phyloP scores from a whole-genome alignment of 1,139 yeast genomes.

The Hyphopichia buzzinii region DNA sequence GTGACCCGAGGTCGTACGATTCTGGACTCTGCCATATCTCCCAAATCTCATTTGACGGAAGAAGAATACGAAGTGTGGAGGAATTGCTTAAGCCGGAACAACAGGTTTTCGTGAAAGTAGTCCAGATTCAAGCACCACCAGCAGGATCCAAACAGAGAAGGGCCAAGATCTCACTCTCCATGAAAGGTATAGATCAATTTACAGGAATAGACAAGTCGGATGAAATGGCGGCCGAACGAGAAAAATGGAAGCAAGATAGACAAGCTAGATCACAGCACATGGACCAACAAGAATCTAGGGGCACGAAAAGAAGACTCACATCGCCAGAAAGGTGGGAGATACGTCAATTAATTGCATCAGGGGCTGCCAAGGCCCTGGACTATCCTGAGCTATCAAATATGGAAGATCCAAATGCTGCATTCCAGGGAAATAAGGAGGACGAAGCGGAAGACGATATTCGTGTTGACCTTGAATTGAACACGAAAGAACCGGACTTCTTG shows the following conservation, averaged over 20 bases:
- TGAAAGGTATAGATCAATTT: conserved; percentile 73
- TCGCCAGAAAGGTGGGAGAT: conserved; percentile 94
- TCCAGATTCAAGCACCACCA: conserved; percentile 33
- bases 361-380: conserved; percentile 66
- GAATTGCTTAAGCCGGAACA: conserved; percentile 61
- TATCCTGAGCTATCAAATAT: conserved; percentile 57
- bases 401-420: conserved; percentile 45
- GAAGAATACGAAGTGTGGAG: conserved; percentile 54
- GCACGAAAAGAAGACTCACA: conserved; percentile 50
- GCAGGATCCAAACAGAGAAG: conserved; percentile 22
- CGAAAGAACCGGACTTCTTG: conserved; percentile 70
- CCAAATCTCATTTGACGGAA: conserved; percentile 49
- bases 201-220: conserved; percentile 51
- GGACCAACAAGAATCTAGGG: conserved; percentile 2
- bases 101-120: conserved; percentile 62
- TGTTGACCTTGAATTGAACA: conserved; percentile 70
- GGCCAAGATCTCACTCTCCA: conserved; percentile 55
- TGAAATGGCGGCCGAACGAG: conserved; percentile 15
- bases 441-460: conserved; percentile 46
- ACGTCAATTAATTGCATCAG: conserved; percentile 77
- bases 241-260: conserved; percentile 11
- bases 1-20: conserved; percentile 21
- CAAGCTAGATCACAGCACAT: conserved; percentile 3
- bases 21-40: conserved; percentile 79
- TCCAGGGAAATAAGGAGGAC: conserved; percentile 13